Percentiles rank a stretch among this genome's conserved stretches.
Conservation (phyloP, 2,329 filamentous ascomycete genomes). For the Colletotrichum sp. region DNA sequence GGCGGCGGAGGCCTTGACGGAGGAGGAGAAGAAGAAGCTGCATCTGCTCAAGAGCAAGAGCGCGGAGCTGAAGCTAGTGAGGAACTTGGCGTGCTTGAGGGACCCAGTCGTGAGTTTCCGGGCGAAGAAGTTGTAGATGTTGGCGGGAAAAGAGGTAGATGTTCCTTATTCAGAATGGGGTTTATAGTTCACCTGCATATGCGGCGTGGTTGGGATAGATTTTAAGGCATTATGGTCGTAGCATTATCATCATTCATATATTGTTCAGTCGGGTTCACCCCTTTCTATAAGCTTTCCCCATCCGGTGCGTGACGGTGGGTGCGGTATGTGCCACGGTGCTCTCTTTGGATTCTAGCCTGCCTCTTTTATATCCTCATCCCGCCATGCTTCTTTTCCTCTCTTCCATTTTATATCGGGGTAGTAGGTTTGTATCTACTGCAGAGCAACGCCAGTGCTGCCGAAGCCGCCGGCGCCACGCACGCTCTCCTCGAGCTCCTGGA, state of each 20-base stretch:
- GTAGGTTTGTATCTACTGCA: not conserved
- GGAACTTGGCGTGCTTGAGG: slow-evolving; percentile 72
- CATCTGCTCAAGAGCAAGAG: slow-evolving; percentile 79
- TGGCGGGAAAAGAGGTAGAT: not conserved
- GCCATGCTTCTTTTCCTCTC: not conserved
- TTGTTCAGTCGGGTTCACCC: not conserved
- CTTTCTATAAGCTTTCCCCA: not conserved
- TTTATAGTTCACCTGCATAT: not conserved
- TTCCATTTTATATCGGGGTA: not conserved
- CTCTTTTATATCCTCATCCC: not conserved
- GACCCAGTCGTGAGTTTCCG: slow-evolving; percentile 69
- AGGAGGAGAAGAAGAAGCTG: slow-evolving; percentile 58
- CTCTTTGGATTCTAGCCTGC: not conserved
- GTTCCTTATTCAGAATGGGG: not conserved
- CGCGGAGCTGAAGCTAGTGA: slow-evolving; percentile 84
- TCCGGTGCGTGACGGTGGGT: not conserved
- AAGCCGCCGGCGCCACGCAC: slow-evolving; percentile 91
- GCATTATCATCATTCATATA: slow-evolving; percentile 19
- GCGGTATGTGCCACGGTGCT: not conserved
- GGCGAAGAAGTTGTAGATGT: slow-evolving; percentile 53
- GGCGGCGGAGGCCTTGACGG: slow-evolving; percentile 46
- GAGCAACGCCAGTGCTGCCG: slow-evolving; percentile 76
- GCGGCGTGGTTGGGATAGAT: slow-evolving; percentile 8
- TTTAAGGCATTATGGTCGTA: not conserved
- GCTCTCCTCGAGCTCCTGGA: slow-evolving; percentile 86